Conservation (phyloP, 2,329 filamentous ascomycete genomes). For the Chrysoporthe deuterocubensis region DNA sequence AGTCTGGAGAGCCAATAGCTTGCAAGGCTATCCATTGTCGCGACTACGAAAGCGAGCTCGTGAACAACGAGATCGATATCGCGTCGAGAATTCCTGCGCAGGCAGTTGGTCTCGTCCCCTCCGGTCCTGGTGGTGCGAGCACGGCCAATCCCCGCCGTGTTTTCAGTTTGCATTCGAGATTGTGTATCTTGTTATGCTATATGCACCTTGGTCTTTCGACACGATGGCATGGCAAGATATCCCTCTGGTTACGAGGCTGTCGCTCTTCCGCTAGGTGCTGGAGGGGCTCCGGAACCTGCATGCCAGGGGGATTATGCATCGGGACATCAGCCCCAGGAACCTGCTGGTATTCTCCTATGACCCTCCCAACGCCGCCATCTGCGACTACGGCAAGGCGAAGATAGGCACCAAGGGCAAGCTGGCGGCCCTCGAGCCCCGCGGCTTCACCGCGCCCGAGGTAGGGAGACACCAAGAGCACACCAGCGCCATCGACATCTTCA, state of each 20-base stretch:
- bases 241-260: conserved; percentile 13
- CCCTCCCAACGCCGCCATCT: conserved; percentile 23
- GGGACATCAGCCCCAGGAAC: conserved; percentile 30
- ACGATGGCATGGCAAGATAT: conserved; percentile 15
- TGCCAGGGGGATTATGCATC: conserved; percentile 27
- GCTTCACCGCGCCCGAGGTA: conserved; percentile 7
- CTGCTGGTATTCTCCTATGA: conserved; percentile 23
- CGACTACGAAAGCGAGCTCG: not conserved
- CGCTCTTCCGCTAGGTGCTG: conserved; percentile 27
- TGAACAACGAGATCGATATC: conserved; percentile 10
- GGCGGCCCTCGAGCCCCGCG: not conserved
- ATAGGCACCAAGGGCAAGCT: not conserved
- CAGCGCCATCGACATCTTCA: conserved; percentile 16
- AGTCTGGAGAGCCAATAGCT: conserved; percentile 22
- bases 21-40: conserved; percentile 25
- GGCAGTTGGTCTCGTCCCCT: conserved; percentile 4
- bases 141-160: conserved; percentile 18
- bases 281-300: conserved; percentile 26
- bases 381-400: conserved; percentile 24
- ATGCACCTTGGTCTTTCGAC: conserved; percentile 22
- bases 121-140: not conserved
- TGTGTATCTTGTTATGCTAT: conserved; percentile 26
- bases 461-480: not conserved
- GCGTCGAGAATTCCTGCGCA: not conserved
- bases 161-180: not conserved